Evolutionary conservation across 1,284 basidiomycete species (phyloP).

Genomic region (Naganishia albida): DNA sequence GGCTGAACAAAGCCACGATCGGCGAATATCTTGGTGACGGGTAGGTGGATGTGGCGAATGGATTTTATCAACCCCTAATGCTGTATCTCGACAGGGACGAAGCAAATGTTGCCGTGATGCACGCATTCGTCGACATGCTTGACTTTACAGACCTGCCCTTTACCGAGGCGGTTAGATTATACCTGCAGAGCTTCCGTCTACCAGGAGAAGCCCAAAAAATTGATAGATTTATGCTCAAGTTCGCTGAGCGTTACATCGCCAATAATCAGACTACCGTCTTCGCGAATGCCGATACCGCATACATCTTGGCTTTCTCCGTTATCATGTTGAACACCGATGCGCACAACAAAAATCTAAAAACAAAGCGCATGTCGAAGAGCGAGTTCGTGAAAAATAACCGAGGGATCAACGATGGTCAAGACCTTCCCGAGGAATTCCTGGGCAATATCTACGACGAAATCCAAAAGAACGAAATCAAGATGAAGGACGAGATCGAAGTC

Average conservation of each 20-base stretch:
- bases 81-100: conserved; percentile 64
- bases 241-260: conserved; percentile 89
- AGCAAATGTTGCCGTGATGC: conserved; percentile 86
- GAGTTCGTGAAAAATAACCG: conserved; percentile 92
- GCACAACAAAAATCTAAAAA: conserved; percentile 89
- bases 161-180: conserved; percentile 80
- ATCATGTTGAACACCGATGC: conserved; percentile 96
- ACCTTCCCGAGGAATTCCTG: conserved; percentile 82
- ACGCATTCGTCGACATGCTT: conserved; percentile 88
- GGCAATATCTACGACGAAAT: conserved; percentile 84
- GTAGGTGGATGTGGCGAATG: conserved; percentile 57
- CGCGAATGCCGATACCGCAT: conserved; percentile 79
- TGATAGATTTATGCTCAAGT: conserved; percentile 98
- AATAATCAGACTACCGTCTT: conserved; percentile 79
- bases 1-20: conserved; percentile 91
- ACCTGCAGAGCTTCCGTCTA: conserved; percentile 89
- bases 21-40: conserved; percentile 98
- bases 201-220: conserved; percentile 97
- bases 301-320: conserved; percentile 88
- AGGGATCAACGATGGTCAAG: conserved; percentile 85
- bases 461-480: conserved; percentile 84
- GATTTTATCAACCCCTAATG: conserved; percentile 33
- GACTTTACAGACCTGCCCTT: conserved; percentile 80
- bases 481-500: conserved; percentile 92
- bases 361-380: conserved; percentile 78